These are phyloP conservation scores for Yamadazyma membranifaciens DNA, from an alignment of 1,139 yeast species.

Conservation along the genomic window DNA sequence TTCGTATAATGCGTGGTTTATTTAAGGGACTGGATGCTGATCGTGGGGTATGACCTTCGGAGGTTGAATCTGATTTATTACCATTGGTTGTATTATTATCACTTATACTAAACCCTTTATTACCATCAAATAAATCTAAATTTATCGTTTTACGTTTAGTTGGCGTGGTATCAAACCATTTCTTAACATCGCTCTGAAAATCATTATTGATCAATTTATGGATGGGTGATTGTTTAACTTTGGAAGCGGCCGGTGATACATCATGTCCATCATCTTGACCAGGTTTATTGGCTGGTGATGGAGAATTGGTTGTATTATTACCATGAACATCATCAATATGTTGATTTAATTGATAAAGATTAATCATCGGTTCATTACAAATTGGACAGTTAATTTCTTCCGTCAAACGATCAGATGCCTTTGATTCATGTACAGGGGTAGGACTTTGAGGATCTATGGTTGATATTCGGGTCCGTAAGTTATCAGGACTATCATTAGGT, in stretches of 20 bases:
- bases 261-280: too few relatives aligned
- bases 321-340: conserved; percentile 73
- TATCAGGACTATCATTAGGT: conserved; percentile 5
- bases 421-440: neutral
- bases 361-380: conserved; percentile 60
- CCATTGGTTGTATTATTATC: conserved; percentile 10
- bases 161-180: conserved; percentile 20
- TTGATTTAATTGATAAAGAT: conserved; percentile 56
- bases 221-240: neutral
- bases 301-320: neutral
- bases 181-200: conserved; percentile 21
- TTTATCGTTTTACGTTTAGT: conserved; percentile 26
- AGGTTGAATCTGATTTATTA: neutral
- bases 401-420: neutral
- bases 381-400: conserved; percentile 55
- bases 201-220: conserved; percentile 16
- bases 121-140: conserved; percentile 35
- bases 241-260: too few relatives aligned
- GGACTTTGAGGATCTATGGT: conserved; percentile 2
- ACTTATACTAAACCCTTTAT: conserved; percentile 31
- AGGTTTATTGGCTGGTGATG: conserved; percentile 9
- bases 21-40: conserved; percentile 10
- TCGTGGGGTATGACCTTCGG: conserved; percentile 6
- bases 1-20: conserved; percentile 36
- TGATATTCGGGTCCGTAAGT: neutral